Evolutionary conservation across 495 filamentous ascomycete genomes (phyloP), one percentile per base, ranked within the genome.

Genomic region (Podospora pseudopauciseta): DNA sequence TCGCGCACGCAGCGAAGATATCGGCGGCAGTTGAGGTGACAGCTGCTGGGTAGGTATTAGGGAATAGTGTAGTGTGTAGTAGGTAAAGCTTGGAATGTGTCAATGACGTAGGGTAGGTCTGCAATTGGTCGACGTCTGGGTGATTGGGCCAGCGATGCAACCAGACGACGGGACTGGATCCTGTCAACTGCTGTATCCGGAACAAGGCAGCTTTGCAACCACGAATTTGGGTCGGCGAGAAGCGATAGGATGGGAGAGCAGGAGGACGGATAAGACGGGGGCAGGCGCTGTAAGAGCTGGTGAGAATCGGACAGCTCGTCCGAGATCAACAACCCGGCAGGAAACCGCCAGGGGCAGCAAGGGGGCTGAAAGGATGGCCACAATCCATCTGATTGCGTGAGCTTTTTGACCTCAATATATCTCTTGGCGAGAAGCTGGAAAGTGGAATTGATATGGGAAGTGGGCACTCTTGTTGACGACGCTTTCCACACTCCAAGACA

Each of bases 191-290:
- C 61, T 49, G 19, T 63, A 39, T 63, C 32, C 61, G 32, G 61
- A 63, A 39, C 61, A 63, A 49, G 61, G 61, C 61, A 63, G 30
- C 20, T 62, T 62, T n/a, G 23, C 60, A 32, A 62, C n/a, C 61
- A 63, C 55, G 23, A 58, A 13, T 49, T 49, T 11, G 39, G 39
- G 39, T 13, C 15, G 39, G 39, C 9, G 39, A 49, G 39, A 49
- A 49, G 39, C 39, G 39, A 49, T 16, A 49, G 39, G 13, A 58
- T 2, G n/a, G 7, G 55, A 58, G 23, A 19, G n/a, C 61, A 63
- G 32, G 34, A 32, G 30, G 34, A 63, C 18, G 61, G 61, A 26
- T 63, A 63, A 63, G 19, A 19, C 28, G 18, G 61, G 61, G 61
- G 61, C 11, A 63, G n/a, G 30, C 3, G 32, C 60, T 49, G 30